A percentile compares a stretch with the other conserved stretches of the same genome.
Evolutionary conservation across 352 stramenopile species (phyloP).

Genomic region (Globisporangium barbulae): DNA sequence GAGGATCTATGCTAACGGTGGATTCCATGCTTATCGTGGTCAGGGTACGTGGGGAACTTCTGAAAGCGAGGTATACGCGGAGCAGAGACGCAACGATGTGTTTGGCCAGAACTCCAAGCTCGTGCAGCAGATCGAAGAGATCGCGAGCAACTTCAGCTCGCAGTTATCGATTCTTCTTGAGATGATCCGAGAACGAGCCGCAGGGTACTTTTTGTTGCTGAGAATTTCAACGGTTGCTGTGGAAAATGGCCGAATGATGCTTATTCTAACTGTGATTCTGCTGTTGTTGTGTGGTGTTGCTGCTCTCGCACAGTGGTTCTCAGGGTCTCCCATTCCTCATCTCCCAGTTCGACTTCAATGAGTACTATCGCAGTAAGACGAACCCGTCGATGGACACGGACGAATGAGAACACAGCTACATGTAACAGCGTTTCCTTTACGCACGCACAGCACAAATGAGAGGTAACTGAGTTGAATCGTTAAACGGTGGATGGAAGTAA

Average conservation of each 20-base stretch:
- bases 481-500: neutral
- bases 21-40: neutral
- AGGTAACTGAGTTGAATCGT: neutral
- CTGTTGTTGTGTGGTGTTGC: slow-evolving; percentile 4
- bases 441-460: neutral
- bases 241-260: neutral
- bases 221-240: neutral
- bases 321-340: slow-evolving; percentile 85
- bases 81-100: slow-evolving; percentile 29
- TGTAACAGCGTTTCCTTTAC: neutral
- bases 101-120: slow-evolving; percentile 51
- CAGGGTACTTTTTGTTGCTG: slow-evolving; percentile 30
- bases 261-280: neutral
- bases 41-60: slow-evolving; percentile 62
- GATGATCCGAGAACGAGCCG: slow-evolving; percentile 56
- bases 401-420: slow-evolving; percentile 30
- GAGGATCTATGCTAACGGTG: neutral
- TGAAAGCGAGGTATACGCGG: slow-evolving; percentile 45
- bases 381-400: slow-evolving; percentile 36
- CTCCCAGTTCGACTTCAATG: slow-evolving; percentile 91
- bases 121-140: slow-evolving; percentile 59
- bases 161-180: slow-evolving; percentile 73
- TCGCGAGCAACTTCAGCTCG: slow-evolving; percentile 54
- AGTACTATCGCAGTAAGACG: slow-evolving; percentile 78
- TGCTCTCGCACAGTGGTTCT: slow-evolving; percentile 33